These are phyloP conservation scores for Didymella keratinophila DNA, from an alignment of 2,329 filamentous ascomycete species.

Conservation along the genomic window DNA sequence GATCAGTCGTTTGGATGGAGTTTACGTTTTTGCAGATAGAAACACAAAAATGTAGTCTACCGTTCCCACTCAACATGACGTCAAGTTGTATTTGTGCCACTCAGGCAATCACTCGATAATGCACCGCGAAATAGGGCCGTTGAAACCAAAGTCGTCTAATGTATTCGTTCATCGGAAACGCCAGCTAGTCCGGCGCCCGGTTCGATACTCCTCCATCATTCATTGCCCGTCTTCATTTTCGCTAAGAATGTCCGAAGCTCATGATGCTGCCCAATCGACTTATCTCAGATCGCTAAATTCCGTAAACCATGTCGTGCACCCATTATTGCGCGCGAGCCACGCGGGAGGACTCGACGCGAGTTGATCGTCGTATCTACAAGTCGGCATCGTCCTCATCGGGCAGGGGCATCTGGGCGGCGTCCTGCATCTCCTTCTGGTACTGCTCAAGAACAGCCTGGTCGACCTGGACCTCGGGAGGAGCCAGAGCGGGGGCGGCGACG, in stretches of 20 bases:
- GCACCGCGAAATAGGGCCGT: constrained; percentile 5
- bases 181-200: constrained; percentile 46
- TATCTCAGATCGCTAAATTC: constrained; percentile 35
- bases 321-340: constrained; percentile 36
- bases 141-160: constrained; percentile 33
- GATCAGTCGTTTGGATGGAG: not conserved
- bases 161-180: constrained; percentile 41
- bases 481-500: constrained; percentile 92
- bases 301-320: constrained; percentile 40
- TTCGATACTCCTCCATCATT: constrained; percentile 33
- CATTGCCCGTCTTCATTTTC: constrained; percentile 36
- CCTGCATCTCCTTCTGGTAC: constrained; percentile 89
- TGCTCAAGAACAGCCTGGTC: constrained; percentile 81
- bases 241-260: constrained; percentile 40
- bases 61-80: not conserved
- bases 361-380: constrained; percentile 55
- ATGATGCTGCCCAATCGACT: constrained; percentile 30
- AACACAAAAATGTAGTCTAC: constrained; percentile 2
- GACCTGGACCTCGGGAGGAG: constrained; percentile 89
- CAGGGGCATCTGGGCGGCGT: constrained; percentile 81
- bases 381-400: constrained; percentile 90
- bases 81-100: not conserved
- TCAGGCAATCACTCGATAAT: not conserved
- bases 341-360: constrained; percentile 29
- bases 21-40: not conserved